Evolutionary conservation across 1,139 yeast species (phyloP).

Genomic region (Wickerhamiella pararugosa): DNA sequence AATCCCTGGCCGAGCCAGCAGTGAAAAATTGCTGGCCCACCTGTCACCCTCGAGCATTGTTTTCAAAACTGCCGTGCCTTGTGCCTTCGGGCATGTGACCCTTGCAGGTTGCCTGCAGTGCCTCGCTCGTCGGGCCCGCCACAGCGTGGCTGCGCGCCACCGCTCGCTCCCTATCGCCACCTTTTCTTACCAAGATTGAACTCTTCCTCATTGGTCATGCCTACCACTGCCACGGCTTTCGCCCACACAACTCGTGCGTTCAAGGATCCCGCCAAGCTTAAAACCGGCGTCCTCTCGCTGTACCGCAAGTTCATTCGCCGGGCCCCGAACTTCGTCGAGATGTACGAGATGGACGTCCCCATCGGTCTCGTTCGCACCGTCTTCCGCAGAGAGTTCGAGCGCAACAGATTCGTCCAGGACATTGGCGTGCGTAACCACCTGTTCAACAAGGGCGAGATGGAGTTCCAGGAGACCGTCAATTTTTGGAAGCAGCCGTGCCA

Average conservation of each 20-base stretch:
- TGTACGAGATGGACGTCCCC: conserved; percentile 73
- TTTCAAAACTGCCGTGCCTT: no score
- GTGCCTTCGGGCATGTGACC: no score
- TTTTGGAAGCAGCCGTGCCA: conserved; percentile 89
- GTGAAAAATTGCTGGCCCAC: no score
- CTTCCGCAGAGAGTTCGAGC: conserved; percentile 79
- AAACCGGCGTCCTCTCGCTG: conserved; percentile 48
- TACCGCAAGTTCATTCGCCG: conserved; percentile 56
- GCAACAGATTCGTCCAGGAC: conserved; percentile 61
- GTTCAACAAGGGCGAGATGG: conserved; percentile 78
- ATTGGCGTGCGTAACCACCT: conserved; percentile 51
- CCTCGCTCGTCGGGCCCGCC: no score
- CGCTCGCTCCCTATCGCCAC: no score
- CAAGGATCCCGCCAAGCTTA: conserved; percentile 45
- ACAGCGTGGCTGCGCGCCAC: no score
- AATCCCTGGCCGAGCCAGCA: no score
- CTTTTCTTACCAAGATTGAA: no score
- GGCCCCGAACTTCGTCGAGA: conserved; percentile 36
- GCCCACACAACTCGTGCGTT: conserved; percentile 71
- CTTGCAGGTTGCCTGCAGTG: no score
- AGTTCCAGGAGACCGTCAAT: conserved; percentile 73
- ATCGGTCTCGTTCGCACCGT: conserved; percentile 70
- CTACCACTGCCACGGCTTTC: conserved; percentile 65
- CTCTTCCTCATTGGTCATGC: conserved; percentile 22
- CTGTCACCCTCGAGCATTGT: no score